Evolutionary conservation across 306 rosid species (phyloP).

Genomic region (Rosa multiflora): DNA sequence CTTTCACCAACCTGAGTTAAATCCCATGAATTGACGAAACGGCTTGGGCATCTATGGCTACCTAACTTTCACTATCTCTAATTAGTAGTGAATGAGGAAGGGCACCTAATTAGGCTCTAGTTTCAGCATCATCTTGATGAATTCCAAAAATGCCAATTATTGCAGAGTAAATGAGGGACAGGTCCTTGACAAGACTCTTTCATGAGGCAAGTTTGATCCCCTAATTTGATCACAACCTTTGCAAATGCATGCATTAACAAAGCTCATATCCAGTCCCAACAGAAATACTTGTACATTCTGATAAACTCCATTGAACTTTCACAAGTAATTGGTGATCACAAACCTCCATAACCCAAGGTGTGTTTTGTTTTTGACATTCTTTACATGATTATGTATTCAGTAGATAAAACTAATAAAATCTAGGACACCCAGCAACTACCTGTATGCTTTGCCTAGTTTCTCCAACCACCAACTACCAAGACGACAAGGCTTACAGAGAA

Average conservation of each 20-base stretch:
- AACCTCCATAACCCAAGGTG: not conserved
- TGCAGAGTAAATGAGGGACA: not conserved
- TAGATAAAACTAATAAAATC: not conserved
- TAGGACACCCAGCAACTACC: not conserved
- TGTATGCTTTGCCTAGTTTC: conserved; percentile 17
- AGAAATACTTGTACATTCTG: not conserved
- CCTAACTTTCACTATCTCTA: conserved; percentile 22
- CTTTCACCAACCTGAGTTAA: conserved; percentile 10
- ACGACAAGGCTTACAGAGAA: conserved; percentile 16
- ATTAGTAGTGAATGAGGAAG: not conserved
- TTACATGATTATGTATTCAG: not conserved
- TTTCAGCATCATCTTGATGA: conserved; percentile 1
- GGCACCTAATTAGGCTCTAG: not conserved
- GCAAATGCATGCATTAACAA: not conserved
- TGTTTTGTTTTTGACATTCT: not conserved
- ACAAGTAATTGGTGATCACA: not conserved
- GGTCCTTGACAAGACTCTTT: not conserved
- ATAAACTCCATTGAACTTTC: not conserved
- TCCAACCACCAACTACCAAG: conserved; percentile 5
- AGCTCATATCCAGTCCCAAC: not conserved
- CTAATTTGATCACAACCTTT: not conserved
- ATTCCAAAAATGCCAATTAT: not conserved
- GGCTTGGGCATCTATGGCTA: not conserved
- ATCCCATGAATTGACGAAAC: conserved; percentile 6
- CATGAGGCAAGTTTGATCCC: not conserved